Evolutionary conservation across 2,329 filamentous ascomycete genomes (phyloP).

Genomic region (Zymoseptoria passerinii): DNA sequence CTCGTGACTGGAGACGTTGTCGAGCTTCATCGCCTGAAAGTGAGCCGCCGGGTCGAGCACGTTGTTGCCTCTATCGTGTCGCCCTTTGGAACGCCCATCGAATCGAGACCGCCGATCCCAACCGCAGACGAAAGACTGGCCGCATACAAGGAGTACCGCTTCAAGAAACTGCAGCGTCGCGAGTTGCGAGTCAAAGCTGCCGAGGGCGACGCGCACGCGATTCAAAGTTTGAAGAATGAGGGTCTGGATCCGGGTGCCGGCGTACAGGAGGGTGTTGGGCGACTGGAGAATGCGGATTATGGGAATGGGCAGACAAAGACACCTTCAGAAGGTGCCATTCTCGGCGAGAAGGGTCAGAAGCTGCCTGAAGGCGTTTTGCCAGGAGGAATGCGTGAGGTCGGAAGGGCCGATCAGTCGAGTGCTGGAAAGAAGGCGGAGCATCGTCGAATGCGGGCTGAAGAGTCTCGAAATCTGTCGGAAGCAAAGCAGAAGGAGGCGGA

Average conservation of each 20-base stretch:
- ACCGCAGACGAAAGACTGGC: constrained; percentile 53
- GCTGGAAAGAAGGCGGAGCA: constrained; percentile 24
- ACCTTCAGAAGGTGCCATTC: constrained; percentile 16
- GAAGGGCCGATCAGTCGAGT: constrained; percentile 23
- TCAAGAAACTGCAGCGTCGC: constrained; percentile 46
- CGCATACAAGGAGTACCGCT: constrained; percentile 47
- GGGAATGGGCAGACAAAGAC: constrained; percentile 14
- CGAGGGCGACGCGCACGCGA: constrained; percentile 23
- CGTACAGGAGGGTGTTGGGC: constrained; percentile 23
- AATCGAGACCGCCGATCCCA: constrained; percentile 57
- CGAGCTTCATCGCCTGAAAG: constrained; percentile 61
- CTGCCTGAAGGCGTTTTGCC: constrained; percentile 27
- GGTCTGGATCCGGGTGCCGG: constrained; percentile 24
- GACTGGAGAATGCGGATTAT: constrained; percentile 20
- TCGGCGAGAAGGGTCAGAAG: constrained; percentile 28
- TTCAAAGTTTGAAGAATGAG: constrained; percentile 20
- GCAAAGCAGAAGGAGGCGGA: constrained; percentile 22
- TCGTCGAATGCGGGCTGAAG: constrained; percentile 22
- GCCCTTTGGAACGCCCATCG: constrained; percentile 56
- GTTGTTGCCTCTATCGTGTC: constrained; percentile 69
- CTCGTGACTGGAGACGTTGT: constrained; percentile 68
- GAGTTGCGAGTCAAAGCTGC: constrained; percentile 24
- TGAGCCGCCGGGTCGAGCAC: constrained; percentile 58
- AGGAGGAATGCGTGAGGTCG: constrained; percentile 25
- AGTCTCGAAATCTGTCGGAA: constrained; percentile 18